These are phyloP conservation scores for Ophiocordyceps australis DNA, from an alignment of 2,329 filamentous ascomycete genomes.

Conservation along the genomic window DNA sequence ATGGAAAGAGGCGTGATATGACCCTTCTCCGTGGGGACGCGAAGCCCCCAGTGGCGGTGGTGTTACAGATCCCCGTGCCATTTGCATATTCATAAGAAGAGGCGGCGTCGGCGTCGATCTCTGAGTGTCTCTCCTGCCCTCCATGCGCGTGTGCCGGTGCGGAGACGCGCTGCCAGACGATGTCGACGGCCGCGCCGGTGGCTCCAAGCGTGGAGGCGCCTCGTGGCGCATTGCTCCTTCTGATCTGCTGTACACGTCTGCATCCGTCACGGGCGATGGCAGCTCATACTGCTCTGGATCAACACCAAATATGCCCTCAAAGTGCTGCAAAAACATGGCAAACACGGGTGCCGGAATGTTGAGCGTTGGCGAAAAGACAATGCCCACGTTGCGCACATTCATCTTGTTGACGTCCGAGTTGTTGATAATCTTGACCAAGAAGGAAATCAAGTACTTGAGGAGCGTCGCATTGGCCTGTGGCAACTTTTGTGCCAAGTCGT, in stretches of 20 bases:
- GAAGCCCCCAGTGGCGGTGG: conserved; percentile 18
- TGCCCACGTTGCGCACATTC: conserved; percentile 93
- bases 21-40: conserved; percentile 23
- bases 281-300: conserved; percentile 46
- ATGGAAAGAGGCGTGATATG: conserved; percentile 12
- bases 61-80: conserved; percentile 21
- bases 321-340: conserved; percentile 84
- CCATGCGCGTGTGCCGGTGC: conserved; percentile 25
- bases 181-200: conserved; percentile 29
- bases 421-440: conserved; percentile 83
- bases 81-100: conserved; percentile 13
- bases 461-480: conserved; percentile 68
- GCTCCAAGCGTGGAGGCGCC: conserved; percentile 12
- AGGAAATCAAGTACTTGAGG: conserved; percentile 69
- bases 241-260: conserved; percentile 15
- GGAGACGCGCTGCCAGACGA: conserved; percentile 29
- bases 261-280: conserved; percentile 22
- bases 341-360: conserved; percentile 95
- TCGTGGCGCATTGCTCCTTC: conserved; percentile 11
- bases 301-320: conserved; percentile 65
- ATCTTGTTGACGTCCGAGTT: conserved; percentile 89
- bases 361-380: conserved; percentile 92
- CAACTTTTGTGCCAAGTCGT: conserved; percentile 60
- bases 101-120: conserved; percentile 32
- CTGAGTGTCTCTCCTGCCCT: conserved; percentile 10